Conservation (phyloP, 768 basidiomycete genomes). For the Paxillus rubicundulus region DNA sequence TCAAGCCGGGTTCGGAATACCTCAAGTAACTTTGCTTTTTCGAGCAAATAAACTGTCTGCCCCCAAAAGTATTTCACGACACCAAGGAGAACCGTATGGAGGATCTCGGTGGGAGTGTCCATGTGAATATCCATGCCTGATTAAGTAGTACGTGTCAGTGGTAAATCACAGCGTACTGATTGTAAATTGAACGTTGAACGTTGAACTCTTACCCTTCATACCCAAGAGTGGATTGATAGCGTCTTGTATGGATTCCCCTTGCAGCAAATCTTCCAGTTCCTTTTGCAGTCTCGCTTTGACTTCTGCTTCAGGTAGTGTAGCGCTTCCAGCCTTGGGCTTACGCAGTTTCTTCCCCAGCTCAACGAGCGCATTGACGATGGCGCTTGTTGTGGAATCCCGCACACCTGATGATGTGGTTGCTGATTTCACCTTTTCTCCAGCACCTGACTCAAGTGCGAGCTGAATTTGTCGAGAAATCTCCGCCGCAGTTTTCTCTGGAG, state of each 20-base stretch:
- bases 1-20: constrained; percentile 25
- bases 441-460: neutral
- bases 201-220: too few species aligned
- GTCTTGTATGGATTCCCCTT: too few species aligned
- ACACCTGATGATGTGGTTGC: neutral
- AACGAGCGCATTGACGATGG: neutral
- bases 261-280: too few species aligned
- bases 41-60: constrained; percentile 17
- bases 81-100: constrained; percentile 34
- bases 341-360: constrained; percentile 7
- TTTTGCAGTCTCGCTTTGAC: too few species aligned
- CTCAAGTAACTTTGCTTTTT: constrained; percentile 17
- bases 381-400: too few species aligned
- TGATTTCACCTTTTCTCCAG: neutral
- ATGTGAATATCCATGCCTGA: constrained; percentile 27
- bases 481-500: too few species aligned
- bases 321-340: neutral
- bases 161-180: too few species aligned
- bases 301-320: too few species aligned
- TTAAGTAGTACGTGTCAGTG: too few species aligned
- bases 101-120: constrained; percentile 34
- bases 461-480: too few species aligned
- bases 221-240: too few species aligned
- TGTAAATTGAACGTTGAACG: too few species aligned
- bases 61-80: constrained; percentile 35